These are phyloP conservation scores for Tolypocladium guangdongense DNA, from an alignment of 2,329 filamentous ascomycete genomes.

Conservation along the genomic window DNA sequence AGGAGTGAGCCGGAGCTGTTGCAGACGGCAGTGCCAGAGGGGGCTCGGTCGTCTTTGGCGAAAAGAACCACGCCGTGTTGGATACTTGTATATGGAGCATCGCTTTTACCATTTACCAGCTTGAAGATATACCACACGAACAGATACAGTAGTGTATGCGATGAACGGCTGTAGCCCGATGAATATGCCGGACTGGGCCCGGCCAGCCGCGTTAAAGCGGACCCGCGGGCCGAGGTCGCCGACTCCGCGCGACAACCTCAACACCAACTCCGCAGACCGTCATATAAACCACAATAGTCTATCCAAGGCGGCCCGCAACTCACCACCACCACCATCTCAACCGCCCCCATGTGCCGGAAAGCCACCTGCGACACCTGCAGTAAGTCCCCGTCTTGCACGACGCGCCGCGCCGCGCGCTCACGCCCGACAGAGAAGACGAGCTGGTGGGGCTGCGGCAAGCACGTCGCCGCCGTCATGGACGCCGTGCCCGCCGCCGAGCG, in stretches of 20 bases:
- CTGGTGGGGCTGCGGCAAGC: constrained; percentile 56
- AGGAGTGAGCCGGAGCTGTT: not conserved
- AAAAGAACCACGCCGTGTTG: not conserved
- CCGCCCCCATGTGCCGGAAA: constrained; percentile 51
- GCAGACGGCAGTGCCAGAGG: not conserved
- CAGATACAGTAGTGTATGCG: too few species aligned
- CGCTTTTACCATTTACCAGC: not conserved
- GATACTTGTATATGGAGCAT: not conserved
- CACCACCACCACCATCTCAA: not conserved
- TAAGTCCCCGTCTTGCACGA: too few species aligned
- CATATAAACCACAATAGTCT: too few species aligned
- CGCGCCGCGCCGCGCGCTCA: not conserved
- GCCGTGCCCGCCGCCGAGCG: constrained; percentile 44
- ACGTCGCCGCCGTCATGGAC: constrained; percentile 53
- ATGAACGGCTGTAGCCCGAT: too few species aligned
- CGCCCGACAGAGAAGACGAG: constrained; percentile 39
- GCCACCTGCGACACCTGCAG: constrained; percentile 51
- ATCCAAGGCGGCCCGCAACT: not conserved
- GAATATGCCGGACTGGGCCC: not conserved
- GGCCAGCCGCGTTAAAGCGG: not conserved
- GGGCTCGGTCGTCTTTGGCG: not conserved
- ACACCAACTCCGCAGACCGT: not conserved
- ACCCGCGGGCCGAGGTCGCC: not conserved
- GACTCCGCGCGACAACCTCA: too few species aligned
- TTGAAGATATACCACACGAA: not conserved